Conservation (phyloP, 129 eudicot genomes). For the Oenanthe sinensis region DNA sequence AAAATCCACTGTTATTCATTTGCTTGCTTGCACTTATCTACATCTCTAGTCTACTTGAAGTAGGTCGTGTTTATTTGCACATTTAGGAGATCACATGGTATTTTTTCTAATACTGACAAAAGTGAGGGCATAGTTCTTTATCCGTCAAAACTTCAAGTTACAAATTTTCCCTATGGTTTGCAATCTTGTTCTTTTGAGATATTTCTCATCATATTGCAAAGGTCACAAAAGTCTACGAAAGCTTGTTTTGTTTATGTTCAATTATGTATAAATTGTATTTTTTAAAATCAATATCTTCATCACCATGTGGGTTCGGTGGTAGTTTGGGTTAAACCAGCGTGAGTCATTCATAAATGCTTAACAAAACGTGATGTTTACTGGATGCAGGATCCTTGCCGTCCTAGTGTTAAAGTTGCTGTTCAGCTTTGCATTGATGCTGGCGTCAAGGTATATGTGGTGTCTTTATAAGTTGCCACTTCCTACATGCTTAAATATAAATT, state of each 20-base stretch:
- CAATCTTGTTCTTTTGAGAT: not conserved
- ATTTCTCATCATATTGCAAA: not conserved
- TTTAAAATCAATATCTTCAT: not conserved
- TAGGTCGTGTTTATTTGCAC: not conserved
- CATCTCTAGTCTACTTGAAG: not conserved
- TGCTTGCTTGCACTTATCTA: not conserved
- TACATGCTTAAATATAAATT: not conserved
- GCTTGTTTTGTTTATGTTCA: not conserved
- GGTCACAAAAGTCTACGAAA: not conserved
- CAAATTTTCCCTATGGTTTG: not conserved
- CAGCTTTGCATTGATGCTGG: conserved; percentile 71
- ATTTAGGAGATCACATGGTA: not conserved
- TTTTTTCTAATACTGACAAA: not conserved
- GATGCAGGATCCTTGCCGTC: conserved; percentile 87
- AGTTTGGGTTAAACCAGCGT: not conserved
- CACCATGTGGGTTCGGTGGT: not conserved
- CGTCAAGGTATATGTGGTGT: conserved; percentile 54
- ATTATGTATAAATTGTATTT: not conserved
- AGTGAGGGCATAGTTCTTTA: not conserved
- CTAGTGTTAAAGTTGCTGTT: conserved; percentile 69
- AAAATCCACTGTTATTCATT: not conserved
- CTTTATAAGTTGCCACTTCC: not conserved
- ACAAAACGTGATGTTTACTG: not conserved
- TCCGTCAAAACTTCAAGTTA: not conserved
- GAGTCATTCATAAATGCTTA: not conserved